Conservation (phyloP, 345 rosid species). For the Isatis tinctoria region DNA sequence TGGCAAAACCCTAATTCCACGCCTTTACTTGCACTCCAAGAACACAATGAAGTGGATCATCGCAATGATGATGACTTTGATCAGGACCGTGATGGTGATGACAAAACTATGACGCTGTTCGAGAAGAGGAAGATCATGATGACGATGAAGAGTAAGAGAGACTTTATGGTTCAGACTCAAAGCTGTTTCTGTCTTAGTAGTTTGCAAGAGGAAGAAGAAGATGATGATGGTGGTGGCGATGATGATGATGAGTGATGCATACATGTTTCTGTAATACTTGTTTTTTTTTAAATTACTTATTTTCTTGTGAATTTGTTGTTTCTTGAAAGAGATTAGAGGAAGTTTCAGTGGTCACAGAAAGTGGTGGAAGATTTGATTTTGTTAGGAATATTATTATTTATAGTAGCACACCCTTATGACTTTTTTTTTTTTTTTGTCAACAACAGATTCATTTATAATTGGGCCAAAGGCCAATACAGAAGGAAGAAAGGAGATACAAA, state of each 20-base stretch:
- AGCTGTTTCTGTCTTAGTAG: constrained; percentile 36
- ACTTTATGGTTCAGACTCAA: constrained; percentile 26
- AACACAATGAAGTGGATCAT: constrained; percentile 25
- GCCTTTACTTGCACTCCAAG: constrained; percentile 56
- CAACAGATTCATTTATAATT: no score
- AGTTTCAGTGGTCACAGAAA: constrained; percentile 14
- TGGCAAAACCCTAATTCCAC: constrained; percentile 65
- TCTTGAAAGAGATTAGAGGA: neutral
- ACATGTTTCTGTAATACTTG: neutral
- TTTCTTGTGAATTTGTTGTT: constrained; percentile 14
- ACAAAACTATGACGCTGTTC: neutral
- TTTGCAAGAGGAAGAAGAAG: constrained; percentile 28
- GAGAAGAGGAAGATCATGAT: neutral
- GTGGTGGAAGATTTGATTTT: constrained; percentile 29
- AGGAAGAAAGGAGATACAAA: no score
- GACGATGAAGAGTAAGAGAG: constrained; percentile 23
- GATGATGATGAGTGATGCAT: constrained; percentile 15
- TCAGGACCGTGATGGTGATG: neutral
- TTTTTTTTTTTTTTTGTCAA: neutral
- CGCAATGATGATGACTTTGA: neutral
- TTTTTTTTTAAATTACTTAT: neutral
- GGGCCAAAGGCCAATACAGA: no score
- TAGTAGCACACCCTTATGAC: neutral
- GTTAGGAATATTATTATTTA: constrained; percentile 11
- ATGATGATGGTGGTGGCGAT: neutral